Evolutionary conservation across 257 asterid genomes (phyloP).

Genomic region (Paraleonurus japonicus): DNA sequence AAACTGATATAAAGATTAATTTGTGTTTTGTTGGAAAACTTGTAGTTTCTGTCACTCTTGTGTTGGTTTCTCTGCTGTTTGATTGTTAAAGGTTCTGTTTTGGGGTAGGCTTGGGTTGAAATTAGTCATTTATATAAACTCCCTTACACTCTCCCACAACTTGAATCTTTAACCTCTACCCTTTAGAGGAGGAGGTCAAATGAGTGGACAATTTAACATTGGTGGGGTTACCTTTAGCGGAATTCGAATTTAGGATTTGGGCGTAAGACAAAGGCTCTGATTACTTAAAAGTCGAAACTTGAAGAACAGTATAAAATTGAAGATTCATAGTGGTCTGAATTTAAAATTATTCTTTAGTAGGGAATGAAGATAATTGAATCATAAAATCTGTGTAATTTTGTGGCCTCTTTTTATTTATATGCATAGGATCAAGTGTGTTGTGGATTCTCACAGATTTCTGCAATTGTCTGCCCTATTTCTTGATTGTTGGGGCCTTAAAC

Average conservation of each 20-base stretch:
- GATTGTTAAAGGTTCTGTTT: conserved; percentile 10
- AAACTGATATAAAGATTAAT: not conserved
- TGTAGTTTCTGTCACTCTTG: not conserved
- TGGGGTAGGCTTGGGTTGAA: not conserved
- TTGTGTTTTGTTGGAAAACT: not conserved
- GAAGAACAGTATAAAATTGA: not conserved
- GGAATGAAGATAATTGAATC: not conserved
- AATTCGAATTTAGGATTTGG: too few relatives aligned
- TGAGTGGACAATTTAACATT: too few relatives aligned
- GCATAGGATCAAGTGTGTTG: not conserved
- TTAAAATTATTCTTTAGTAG: not conserved
- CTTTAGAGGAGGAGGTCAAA: too few relatives aligned
- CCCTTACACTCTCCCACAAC: too few relatives aligned
- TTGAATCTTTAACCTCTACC: too few relatives aligned
- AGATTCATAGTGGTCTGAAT: not conserved
- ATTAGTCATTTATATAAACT: too few relatives aligned
- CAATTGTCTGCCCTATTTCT: not conserved
- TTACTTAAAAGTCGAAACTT: too few relatives aligned
- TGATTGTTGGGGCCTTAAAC: conserved; percentile 14
- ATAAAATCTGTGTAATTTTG: not conserved
- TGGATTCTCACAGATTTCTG: not conserved
- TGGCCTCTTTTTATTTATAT: not conserved
- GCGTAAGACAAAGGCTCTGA: too few relatives aligned
- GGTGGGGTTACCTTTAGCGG: too few relatives aligned
- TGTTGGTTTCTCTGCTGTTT: not conserved